These are phyloP conservation scores for Escallonia rubra DNA, from an alignment of 129 eudicot species.

Conservation along the genomic window DNA sequence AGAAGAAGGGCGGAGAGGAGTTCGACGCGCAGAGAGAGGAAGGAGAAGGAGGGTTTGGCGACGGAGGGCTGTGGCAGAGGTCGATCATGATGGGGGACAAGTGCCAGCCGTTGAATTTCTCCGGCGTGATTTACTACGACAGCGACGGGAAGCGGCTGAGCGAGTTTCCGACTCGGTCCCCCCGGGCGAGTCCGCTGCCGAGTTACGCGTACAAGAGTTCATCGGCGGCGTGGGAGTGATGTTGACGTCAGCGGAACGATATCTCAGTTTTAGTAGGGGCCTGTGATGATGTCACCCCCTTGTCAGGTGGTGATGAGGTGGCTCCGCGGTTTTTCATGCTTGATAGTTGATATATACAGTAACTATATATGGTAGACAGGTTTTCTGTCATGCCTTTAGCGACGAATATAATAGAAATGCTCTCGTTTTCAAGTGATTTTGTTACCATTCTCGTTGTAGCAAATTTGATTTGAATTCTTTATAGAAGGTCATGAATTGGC, in stretches of 20 bases:
- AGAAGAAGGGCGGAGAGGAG: slow-evolving; percentile 10
- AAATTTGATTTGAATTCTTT: too few relatives aligned
- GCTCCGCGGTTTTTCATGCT: background rate
- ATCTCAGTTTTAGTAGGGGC: too few relatives aligned
- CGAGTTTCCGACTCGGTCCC: slow-evolving; percentile 31
- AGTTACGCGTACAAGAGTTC: slow-evolving; percentile 7
- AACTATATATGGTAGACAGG: too few relatives aligned
- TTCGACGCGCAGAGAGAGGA: background rate
- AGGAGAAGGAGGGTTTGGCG: slow-evolving; percentile 16
- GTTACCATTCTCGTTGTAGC: too few relatives aligned
- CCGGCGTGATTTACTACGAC: slow-evolving; percentile 43
- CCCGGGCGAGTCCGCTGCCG: slow-evolving; percentile 36
- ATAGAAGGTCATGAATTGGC: too few relatives aligned
- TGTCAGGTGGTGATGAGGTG: background rate
- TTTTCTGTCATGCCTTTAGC: too few relatives aligned
- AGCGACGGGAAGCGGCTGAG: slow-evolving; percentile 18
- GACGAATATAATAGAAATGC: too few relatives aligned
- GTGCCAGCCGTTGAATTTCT: slow-evolving; percentile 39
- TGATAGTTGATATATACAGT: too few relatives aligned
- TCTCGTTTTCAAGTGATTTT: too few relatives aligned
- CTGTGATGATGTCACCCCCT: too few relatives aligned
- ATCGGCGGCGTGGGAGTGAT: slow-evolving; percentile 1
- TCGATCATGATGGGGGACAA: slow-evolving; percentile 38
- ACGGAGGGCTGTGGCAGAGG: slow-evolving; percentile 36
- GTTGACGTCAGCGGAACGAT: background rate